These are phyloP conservation scores for Clarireedia paspali DNA, from an alignment of 2,329 filamentous ascomycete genomes.

Conservation along the genomic window DNA sequence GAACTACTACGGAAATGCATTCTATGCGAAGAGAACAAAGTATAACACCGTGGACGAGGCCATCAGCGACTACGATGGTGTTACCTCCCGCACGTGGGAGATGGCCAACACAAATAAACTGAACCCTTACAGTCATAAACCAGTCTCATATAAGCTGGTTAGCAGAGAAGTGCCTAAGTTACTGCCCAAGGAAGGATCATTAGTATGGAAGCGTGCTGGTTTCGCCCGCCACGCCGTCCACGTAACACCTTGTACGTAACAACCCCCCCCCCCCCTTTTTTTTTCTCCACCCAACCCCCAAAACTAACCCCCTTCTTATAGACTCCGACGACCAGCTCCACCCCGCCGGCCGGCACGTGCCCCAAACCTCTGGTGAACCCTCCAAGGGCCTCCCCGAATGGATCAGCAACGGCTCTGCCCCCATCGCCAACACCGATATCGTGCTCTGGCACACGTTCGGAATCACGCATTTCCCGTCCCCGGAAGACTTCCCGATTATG, in stretches of 20 bases:
- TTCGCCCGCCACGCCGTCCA: constrained; percentile 53
- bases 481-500: constrained; percentile 92
- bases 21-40: constrained; percentile 78
- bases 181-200: constrained; percentile 69
- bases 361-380: constrained; percentile 45
- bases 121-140: constrained; percentile 82
- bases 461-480: constrained; percentile 78
- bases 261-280: not conserved
- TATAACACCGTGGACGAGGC: constrained; percentile 62
- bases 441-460: constrained; percentile 95
- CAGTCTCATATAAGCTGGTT: constrained; percentile 81
- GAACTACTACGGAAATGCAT: constrained; percentile 87
- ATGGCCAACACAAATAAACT: constrained; percentile 77
- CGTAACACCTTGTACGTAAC: constrained; percentile 60
- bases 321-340: constrained; percentile 52
- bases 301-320: constrained; percentile 31
- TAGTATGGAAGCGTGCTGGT: constrained; percentile 59
- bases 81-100: constrained; percentile 79
- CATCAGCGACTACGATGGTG: constrained; percentile 73
- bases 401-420: constrained; percentile 53
- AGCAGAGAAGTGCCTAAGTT: constrained; percentile 74
- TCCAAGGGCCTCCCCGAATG: constrained; percentile 37
- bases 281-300: constrained; percentile 28
- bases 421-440: constrained; percentile 73
- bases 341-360: constrained; percentile 52